Percentiles rank a stretch among this genome's conserved stretches.
Conservation (phyloP, 768 basidiomycete genomes). For the Pilatotrama ljubarskyi region DNA sequence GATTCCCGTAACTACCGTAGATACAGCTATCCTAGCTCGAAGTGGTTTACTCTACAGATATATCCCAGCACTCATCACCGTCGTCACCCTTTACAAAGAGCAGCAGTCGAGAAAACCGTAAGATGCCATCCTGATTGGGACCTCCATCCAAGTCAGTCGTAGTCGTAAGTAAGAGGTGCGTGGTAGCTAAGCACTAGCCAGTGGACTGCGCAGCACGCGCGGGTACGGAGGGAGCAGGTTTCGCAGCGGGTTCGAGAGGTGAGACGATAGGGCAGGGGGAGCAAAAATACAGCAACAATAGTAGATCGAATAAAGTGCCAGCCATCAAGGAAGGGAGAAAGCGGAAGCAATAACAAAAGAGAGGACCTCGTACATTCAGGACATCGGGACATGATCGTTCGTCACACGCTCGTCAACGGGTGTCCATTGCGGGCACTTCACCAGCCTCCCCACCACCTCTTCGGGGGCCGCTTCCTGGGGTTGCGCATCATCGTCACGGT, state of each 20-base stretch:
- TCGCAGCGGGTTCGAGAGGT: slow-evolving; percentile 25
- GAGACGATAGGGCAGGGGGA: slow-evolving; percentile 32
- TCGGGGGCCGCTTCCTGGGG: slow-evolving; percentile 26
- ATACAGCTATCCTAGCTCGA: slow-evolving; percentile 9
- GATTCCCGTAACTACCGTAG: slow-evolving; percentile 1
- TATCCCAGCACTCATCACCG: slow-evolving; percentile 18
- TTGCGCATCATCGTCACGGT: slow-evolving; percentile 20
- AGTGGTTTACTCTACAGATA: slow-evolving; percentile 20
- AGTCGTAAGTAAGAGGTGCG: slow-evolving; percentile 20
- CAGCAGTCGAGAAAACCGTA: slow-evolving; percentile 19
- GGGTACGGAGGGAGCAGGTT: slow-evolving; percentile 25
- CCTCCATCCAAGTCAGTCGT: slow-evolving; percentile 24
- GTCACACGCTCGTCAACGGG: slow-evolving; percentile 29
- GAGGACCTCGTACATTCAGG: slow-evolving; percentile 30
- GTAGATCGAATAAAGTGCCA: slow-evolving; percentile 17
- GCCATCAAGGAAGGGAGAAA: slow-evolving; percentile 35
- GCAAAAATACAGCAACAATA: slow-evolving; percentile 22
- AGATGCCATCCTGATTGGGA: slow-evolving; percentile 23
- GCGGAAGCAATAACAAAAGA: slow-evolving; percentile 29
- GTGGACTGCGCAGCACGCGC: slow-evolving; percentile 15
- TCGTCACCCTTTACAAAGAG: slow-evolving; percentile 17
- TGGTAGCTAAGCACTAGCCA: slow-evolving; percentile 21
- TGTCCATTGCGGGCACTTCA: slow-evolving; percentile 16
- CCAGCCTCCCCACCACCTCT: slow-evolving; percentile 32
- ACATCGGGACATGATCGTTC: slow-evolving; percentile 23